Base-by-base conservation (phyloP, 1,284 basidiomycete genomes). In the Puccinia polysora region DNA sequence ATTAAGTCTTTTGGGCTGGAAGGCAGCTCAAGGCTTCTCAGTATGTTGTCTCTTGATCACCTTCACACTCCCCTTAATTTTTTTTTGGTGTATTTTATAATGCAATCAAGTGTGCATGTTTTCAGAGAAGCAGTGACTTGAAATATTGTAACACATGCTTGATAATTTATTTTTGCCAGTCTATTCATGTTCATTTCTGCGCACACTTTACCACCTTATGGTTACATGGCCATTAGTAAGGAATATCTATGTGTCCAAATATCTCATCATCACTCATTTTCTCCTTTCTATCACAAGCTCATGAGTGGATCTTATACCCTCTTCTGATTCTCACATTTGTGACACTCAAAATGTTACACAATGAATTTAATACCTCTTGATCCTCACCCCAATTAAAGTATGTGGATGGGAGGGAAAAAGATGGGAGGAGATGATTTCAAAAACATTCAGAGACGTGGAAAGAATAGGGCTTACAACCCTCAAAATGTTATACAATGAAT, bases 211-310 rank as follows among this genome's bases (percentile, higher is more conserved):
- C 77, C 77, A 28, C 73, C 74, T 18, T 73, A 74, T 49, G 78
- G 78, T 45, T 75, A 75, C 32, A 55, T 78, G n/a, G 77, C 76
- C n/a, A 75, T 78, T 45, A 75, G 75, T 4, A 73, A 77, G 25
- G 72, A 77, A 30, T 75, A 76, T 34, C 63, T 78, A 40, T 75
- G 75, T 75, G 76, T 76, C 68, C 38, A 30, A 7, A 10, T 18
- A 25, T 60, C 23, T 40, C 10, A 36, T 45, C 23, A 4, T 55
- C 25, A 38, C 20, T 45, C 47, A 18, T 65, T 77, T 8, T 58
- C 23, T 56, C 28, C 28, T 10, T 23, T n/a, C 47, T 53, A 20
- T 7, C 18, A 10, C 15, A 36, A 72, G 69, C n/a, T n/a, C n/a
- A n/a, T n/a, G n/a, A n/a, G n/a, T n/a, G n/a, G n/a, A n/a, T n/a